These are phyloP conservation scores for Funneliformis caledonium DNA, from an alignment of 371 early-diverging fungal species.

Conservation along the genomic window DNA sequence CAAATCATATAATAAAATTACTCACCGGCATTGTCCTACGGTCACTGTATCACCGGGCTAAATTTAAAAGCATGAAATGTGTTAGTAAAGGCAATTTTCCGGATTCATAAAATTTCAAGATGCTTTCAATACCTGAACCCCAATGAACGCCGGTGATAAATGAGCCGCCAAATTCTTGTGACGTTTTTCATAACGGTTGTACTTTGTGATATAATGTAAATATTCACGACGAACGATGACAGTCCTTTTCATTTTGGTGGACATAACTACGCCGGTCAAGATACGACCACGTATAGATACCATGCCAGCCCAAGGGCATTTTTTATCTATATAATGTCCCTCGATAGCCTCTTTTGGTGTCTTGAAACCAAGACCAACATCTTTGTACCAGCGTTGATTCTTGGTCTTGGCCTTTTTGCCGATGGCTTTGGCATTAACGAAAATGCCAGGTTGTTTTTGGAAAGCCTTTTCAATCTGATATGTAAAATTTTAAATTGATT, in stretches of 20 bases:
- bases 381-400: conserved; percentile 92
- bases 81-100: neutral
- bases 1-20: neutral
- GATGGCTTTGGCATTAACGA: conserved; percentile 89
- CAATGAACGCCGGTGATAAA: conserved; percentile 97
- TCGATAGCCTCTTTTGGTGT: conserved; percentile 99
- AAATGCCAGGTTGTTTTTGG: conserved; percentile 97
- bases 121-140: conserved; percentile 65
- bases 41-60: conserved; percentile 92
- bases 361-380: conserved; percentile 99
- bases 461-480: conserved; percentile 81
- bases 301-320: conserved; percentile 99
- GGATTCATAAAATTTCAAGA: neutral
- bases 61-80: conserved; percentile 17
- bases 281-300: conserved; percentile 99
- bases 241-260: conserved; percentile 99
- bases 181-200: conserved; percentile 99
- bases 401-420: conserved; percentile 76
- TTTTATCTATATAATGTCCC: conserved; percentile 99
- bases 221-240: conserved; percentile 98
- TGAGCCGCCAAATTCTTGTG: conserved; percentile 99
- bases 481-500: neutral
- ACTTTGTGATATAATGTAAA: conserved; percentile 99
- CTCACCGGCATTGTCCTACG: conserved; percentile 93
- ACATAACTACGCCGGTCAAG: conserved; percentile 95